Base-by-base conservation (phyloP, 345 rosid genomes). In the Populus nigra region DNA sequence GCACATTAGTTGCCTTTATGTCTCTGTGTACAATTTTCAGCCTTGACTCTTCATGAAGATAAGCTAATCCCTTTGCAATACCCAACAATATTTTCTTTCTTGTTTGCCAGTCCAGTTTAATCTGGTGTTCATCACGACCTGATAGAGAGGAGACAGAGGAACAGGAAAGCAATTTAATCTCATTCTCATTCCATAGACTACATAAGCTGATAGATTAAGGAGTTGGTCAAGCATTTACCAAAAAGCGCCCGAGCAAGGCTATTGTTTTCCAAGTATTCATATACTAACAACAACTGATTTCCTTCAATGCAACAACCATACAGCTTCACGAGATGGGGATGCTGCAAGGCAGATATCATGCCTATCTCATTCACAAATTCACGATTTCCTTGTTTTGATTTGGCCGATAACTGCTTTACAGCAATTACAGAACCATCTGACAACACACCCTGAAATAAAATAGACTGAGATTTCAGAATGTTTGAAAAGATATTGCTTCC, bases 21-120 rank as follows among this genome's bases (percentile, higher is more conserved):
- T 90, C 94, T 76, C 94, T 84, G 77, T 90, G 94, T 63, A 90
- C 92, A 77, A 90, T 90, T 79, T 90, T 90, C 68, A 90, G 79
- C 74, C 90, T 85, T 2, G 94, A 90, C 79, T 90, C 94, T 80
- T 89, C 94, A 4, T 90, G 94, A 73, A 89, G 91, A 73, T 85
- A 86, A 59, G 86, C 83, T 38, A 90, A 81, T 27, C 94, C 94
- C 75, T 38, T 83, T 5, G 92, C 94, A 35, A 90, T 88, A 13
- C 83, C 90, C 59, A 83, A 23, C 74, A 89, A 75, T 75, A 90
- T 88, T 78, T 78, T 86, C 76, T 74, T 88, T 72, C 92, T 90
- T 29, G 89, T 85, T 53, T 79, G 43, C 94, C 94, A 89, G 33
- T 89, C 85, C 85, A 90, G 82, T 55, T 80, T 63, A 31, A 89